Base-by-base conservation (phyloP, 139 green algal genomes). In the Cymbomonas tetramitiformis region DNA sequence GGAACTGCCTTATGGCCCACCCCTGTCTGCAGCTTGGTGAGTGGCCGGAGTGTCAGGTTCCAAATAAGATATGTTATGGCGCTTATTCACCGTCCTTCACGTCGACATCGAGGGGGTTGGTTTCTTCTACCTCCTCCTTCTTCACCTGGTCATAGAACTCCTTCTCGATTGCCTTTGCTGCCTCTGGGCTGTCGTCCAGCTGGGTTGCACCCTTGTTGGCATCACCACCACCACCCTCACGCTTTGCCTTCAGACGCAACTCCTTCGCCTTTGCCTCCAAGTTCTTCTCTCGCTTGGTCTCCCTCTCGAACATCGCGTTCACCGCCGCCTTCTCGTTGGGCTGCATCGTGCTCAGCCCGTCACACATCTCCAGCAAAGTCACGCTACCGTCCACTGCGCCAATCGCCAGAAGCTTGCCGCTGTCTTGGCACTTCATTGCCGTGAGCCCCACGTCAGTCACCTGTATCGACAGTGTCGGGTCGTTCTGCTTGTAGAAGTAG, bases 221-320 rank as follows among this genome's bases (percentile, higher is more conserved):
- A 12, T 12, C 36, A 43, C 12, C 36, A 43, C 12, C 36, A 12
- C 12, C 36, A 43, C 15, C 43, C 46, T 26, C 46, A 0, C 46
- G 46, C 52, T 64, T 64, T 24, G 51, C 51, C 51, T 56, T 63
- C 23, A 82, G 65, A 73, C 87, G 90, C 51, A 81, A 73, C 68
- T 95, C 87, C 70, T 90, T 94, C 36, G 73, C 73, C 0, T 73
- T 78, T 71, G 92, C 92, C 50, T 95, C 87, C 38, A 94, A 57
- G 59, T 92, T 93, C 72, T 90, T 94, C 71, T 95, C 87, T 2
- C 76, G 55, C 56, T 58, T 76, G 6, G 62, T 74, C 56, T 86
- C 79, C 1, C 70, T 55, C 44, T 86, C 79, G 30, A 86, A 72
- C 51, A 82, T 76, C 43, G 66, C 67, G 57, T 76, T 73, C 49